A percentile compares a stretch with the other conserved stretches of the same genome.
phyloP scores from a whole-genome alignment of 306 rosid genomes.

The Corylus americana region DNA sequence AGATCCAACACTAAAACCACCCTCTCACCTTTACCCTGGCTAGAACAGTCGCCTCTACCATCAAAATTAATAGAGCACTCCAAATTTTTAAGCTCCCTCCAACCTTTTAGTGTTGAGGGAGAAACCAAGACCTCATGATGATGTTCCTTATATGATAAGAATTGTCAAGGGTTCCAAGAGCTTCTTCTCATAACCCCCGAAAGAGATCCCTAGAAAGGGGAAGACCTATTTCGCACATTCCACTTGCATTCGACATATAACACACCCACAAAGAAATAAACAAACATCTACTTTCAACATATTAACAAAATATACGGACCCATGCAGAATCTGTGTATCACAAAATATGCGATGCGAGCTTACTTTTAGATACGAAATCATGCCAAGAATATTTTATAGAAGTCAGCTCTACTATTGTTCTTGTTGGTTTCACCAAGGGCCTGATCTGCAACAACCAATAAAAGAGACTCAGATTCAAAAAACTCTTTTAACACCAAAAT shows the following conservation, averaged over 20 bases:
- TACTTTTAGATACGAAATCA: slow-evolving; percentile 76
- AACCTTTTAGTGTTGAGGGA: too few species aligned
- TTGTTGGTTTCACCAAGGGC: slow-evolving; percentile 82
- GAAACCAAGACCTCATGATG: too few species aligned
- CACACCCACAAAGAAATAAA: neutral
- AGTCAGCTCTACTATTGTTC: slow-evolving; percentile 35
- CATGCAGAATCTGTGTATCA: neutral
- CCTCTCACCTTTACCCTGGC: too few species aligned
- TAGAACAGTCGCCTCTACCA: too few species aligned
- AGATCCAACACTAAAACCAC: too few species aligned
- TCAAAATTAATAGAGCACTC: too few species aligned
- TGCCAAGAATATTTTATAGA: slow-evolving; percentile 69
- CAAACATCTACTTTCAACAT: neutral
- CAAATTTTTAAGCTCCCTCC: too few species aligned
- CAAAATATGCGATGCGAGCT: slow-evolving; percentile 22
- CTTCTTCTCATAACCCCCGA: too few species aligned
- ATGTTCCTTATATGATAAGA: too few species aligned
- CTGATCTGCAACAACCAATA: slow-evolving; percentile 56
- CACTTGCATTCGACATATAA: slow-evolving; percentile 1
- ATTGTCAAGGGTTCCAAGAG: too few species aligned
- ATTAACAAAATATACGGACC: neutral
- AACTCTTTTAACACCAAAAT: neutral
- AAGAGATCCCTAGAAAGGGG: too few species aligned
- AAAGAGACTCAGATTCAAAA: neutral
- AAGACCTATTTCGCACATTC: neutral